These are phyloP conservation scores for Aristolochia contorta DNA, from an alignment of 164 flowering plant species.

Conservation along the genomic window DNA sequence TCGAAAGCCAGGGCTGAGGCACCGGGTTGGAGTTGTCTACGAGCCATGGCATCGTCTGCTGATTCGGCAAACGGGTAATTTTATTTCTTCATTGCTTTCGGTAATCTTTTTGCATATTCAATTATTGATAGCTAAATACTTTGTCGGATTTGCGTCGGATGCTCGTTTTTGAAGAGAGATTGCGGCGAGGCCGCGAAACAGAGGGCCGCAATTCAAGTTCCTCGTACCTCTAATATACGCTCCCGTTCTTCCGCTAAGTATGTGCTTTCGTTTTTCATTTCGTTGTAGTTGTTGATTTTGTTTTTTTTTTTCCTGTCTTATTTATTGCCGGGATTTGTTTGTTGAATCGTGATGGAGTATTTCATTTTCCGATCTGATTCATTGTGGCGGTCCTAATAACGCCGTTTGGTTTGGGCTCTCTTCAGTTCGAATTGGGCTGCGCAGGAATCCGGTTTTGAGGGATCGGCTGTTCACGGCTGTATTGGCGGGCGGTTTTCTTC, in stretches of 20 bases:
- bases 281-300: not conserved
- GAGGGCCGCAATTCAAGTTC: slow-evolving; percentile 49
- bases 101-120: not conserved
- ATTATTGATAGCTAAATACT: not conserved
- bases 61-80: slow-evolving; percentile 20
- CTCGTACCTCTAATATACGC: slow-evolving; percentile 83
- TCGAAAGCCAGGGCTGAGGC: too few relatives aligned
- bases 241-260: slow-evolving; percentile 92
- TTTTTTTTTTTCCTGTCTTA: too few relatives aligned
- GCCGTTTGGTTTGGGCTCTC: not conserved
- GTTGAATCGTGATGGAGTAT: too few relatives aligned
- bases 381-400: too few relatives aligned
- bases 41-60: slow-evolving; percentile 18
- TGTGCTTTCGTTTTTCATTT: slow-evolving; percentile 16
- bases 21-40: not conserved
- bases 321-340: too few relatives aligned
- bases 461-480: slow-evolving; percentile 80
- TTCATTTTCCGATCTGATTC: too few relatives aligned
- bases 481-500: slow-evolving; percentile 81
- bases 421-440: slow-evolving; percentile 67
- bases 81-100: not conserved
- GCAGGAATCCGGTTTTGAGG: slow-evolving; percentile 73
- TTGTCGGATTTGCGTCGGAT: not conserved
- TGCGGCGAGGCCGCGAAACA: slow-evolving; percentile 28
- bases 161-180: slow-evolving; percentile 24